Evolutionary conservation across 495 filamentous ascomycete genomes (phyloP), one percentile per base, ranked within the genome.

Genomic region (Annulohypoxylon moriforme): DNA sequence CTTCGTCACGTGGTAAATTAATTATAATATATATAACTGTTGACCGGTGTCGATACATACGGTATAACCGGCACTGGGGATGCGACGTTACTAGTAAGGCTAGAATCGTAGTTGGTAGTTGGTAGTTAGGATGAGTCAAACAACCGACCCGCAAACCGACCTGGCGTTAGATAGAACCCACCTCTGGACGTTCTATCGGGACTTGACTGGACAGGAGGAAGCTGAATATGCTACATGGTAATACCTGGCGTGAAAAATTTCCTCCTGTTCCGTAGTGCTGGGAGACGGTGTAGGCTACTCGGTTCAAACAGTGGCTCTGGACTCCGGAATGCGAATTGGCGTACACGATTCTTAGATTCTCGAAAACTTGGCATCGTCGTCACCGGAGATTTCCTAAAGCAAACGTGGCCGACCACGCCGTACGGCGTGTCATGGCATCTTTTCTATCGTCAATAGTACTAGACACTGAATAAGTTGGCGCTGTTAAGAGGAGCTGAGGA

Each of bases 31-130:
- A 34, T 60, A 47, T 55, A 4, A 22, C 34, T 4, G 42, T 31
- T 66, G 55, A 60, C 55, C 58, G 44, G 52, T 57, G 46, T 57
- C 40, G 29, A 34, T 49, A 65, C 24, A 61, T 55, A 68, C 20
- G 46, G 22, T 53, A 73, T 69, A 64, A 64, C 60, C 64, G 47
- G 63, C 53, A 56, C 57, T 63, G 22, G n/a, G 63, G 66, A 67
- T 73, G 63, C 66, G 71, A 73, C 71, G 71, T 73, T 73, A 69
- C 71, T 56, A 67, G 49, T 69, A 73, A 63, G 71, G 71, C 71
- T 69, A 33, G 60, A 67, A 63, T 22, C 8, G 24, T 40, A 14
- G 13, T 14, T 40, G 11, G 36, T 40, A 40, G 36, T 40, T 40
- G 36, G 36, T 40, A 40, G 11, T n/a, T 40, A 40, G 40, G 40